These are phyloP conservation scores for Penicillium roqueforti DNA, from an alignment of 495 filamentous ascomycete genomes.

Conservation along the genomic window DNA sequence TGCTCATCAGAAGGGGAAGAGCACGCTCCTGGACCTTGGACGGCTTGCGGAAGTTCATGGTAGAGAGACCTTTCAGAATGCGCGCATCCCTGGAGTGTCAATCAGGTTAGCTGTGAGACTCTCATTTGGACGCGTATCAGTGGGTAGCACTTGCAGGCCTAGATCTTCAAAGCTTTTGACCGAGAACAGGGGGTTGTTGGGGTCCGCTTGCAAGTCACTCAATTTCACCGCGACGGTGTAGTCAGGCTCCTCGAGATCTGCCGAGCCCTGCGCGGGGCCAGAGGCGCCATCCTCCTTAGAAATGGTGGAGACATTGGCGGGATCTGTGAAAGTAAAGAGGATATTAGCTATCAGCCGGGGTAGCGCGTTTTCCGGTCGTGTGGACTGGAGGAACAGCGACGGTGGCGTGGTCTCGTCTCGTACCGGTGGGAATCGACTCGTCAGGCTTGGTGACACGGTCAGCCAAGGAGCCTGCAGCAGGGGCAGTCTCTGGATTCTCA, in stretches of 20 bases:
- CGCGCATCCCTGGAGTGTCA: constrained; percentile 35
- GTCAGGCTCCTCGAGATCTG: constrained; percentile 61
- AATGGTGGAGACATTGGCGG: constrained; percentile 5
- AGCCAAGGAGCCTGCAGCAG: constrained; percentile 48
- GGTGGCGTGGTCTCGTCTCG: constrained; percentile 13
- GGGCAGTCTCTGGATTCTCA: constrained; percentile 24
- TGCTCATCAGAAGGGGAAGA: constrained; percentile 75
- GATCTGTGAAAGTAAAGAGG: constrained; percentile 16
- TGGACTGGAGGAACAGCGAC: constrained; percentile 7
- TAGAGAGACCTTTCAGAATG: constrained; percentile 60
- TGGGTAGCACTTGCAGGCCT: constrained; percentile 59
- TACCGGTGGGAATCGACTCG: constrained; percentile 29
- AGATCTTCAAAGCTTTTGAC: constrained; percentile 81
- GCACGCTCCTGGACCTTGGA: constrained; percentile 96
- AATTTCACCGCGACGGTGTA: constrained; percentile 89
- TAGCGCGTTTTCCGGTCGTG: neutral
- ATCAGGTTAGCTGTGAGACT: constrained; percentile 7
- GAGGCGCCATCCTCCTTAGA: constrained; percentile 48
- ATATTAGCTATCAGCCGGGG: constrained; percentile 10
- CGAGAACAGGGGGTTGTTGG: constrained; percentile 82
- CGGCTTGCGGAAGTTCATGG: constrained; percentile 88
- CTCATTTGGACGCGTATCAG: neutral
- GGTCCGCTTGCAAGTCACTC: constrained; percentile 80
- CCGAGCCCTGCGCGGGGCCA: constrained; percentile 39
- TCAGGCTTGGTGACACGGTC: constrained; percentile 57